Base-by-base conservation (phyloP, 768 basidiomycete genomes). In the Lenzites betulinus region DNA sequence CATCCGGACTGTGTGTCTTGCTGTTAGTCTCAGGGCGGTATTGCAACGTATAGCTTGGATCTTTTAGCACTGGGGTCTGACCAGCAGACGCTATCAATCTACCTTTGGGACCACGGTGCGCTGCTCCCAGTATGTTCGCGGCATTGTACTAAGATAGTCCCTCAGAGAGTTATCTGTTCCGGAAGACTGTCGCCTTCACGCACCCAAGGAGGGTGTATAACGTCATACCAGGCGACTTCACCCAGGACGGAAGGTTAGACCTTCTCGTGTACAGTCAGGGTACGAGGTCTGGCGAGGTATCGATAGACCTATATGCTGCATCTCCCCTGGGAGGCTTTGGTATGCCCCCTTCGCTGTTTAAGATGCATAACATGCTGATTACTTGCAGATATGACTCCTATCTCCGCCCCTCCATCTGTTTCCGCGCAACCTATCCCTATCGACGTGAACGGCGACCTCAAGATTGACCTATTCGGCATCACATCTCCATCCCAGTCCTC, bases 191-290 rank as follows among this genome's bases (percentile, higher is more conserved):
- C 7, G 73, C 81, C 7, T 79, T 91, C 66, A 78, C 74, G 52
- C 87, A 91, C 75, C 73, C 82, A 7, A 64, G 71, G 26, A 79
- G 77, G 30, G 79, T 97, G 22, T 76, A 83, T 61, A 97, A 97
- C 69, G 87, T 95, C 51, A 83, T 98, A 11, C 95, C 95, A 0
- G 93, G 92, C 22, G 97, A 99, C 75, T 97, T 90, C 69, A 90
- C 95, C 25, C 90, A 94, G 69, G 90, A 94, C 58, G 97, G 97
- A 30, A 88, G 85, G 66, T 81, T 98, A 4, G 97, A 98, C 73
- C 70, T 97, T 1, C 83, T 98, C 1, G 84, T 98, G 47, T 94
- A 98, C 91, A 84, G 87, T 43, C 78, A 86, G 56, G 79, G 81
- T 63, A 72, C 70, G 51, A 77, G 67, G 43, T 78, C 65, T 51